Base-by-base conservation (phyloP, 176 grass and related monocot genomes). In the Bothriochloa decipiens region DNA sequence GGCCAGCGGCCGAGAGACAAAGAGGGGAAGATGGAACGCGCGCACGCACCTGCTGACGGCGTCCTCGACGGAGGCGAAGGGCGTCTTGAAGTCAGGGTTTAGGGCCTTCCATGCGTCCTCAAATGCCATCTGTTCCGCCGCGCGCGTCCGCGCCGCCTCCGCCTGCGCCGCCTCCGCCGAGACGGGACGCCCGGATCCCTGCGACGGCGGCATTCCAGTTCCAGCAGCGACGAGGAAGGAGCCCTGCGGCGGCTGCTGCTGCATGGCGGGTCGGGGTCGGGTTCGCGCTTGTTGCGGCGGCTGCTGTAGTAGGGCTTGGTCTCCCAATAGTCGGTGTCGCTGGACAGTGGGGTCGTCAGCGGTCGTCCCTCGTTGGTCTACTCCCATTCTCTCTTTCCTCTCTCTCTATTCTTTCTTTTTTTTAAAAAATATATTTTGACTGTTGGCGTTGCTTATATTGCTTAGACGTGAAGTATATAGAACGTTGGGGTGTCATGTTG, bases 61-160 rank as follows among this genome's bases (percentile, higher is more conserved):
- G 70, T 93, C 92, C 79, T 93, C 92, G 58, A 91, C 63, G 86
- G 92, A 91, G 36, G 88, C 40, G 83, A 93, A 93, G 36, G 91
- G 88, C 49, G 88, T 90, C 79, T 8, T 77, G 86, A 86, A 60
- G 86, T 93, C 86, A 17, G 88, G 92, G 88, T 91, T 81, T 76
- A 72, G 49, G 64, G 84, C 79, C 83, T 91, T 93, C 74, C 86
- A 83, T 23, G 86, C 92, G 74, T 91, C 92, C 83, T 91, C 79
- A 65, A 49, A 43, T 46, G 88, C 88, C 88, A 93, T 93, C 83
- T 91, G 88, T 75, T 72, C 79, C 79, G 83, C 91, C 33, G 47
- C 74, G 23, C 82, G 73, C 49, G 42, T 77, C 62, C 81, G 80
- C 29, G 69, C 66, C 61, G 25, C 75, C 18, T 22, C 83, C 37